Conservation (phyloP, 2,329 filamentous ascomycete genomes). For the Xylariaceae sp. region DNA sequence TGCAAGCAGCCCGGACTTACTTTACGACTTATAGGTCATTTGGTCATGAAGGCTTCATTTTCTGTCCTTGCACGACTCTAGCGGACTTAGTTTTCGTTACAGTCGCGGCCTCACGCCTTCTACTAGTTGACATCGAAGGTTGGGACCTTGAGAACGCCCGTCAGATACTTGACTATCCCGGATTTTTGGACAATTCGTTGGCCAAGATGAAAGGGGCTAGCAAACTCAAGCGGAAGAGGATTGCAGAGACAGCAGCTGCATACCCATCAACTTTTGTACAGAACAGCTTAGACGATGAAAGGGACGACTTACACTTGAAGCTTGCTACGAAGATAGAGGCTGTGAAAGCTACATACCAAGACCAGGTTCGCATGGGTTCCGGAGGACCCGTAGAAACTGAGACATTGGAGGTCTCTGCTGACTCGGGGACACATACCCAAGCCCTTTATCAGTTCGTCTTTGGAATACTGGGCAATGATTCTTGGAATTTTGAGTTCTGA, state of each 20-base stretch:
- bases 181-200: slow-evolving; percentile 16
- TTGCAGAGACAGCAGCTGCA: slow-evolving; percentile 13
- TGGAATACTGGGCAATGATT: slow-evolving; percentile 12
- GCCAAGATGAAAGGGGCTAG: slow-evolving; percentile 5
- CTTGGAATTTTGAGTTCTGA: slow-evolving; percentile 17
- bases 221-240: slow-evolving; percentile 11
- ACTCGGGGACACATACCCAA: slow-evolving; percentile 5
- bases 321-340: slow-evolving; percentile 19
- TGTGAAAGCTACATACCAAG: slow-evolving; percentile 30
- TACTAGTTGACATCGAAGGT: slow-evolving; percentile 22
- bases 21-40: slow-evolving; percentile 19
- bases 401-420: not conserved
- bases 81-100: slow-evolving; percentile 24
- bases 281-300: slow-evolving; percentile 14
- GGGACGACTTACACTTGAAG: slow-evolving; percentile 14
- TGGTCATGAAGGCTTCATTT: slow-evolving; percentile 8
- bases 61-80: slow-evolving; percentile 19
- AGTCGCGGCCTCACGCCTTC: slow-evolving; percentile 24
- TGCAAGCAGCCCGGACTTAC: slow-evolving; percentile 30
- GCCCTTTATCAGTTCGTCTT: slow-evolving; percentile 14
- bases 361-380: slow-evolving; percentile 5
- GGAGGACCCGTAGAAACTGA: no score
- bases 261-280: slow-evolving; percentile 11
- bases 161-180: slow-evolving; percentile 17
- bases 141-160: slow-evolving; percentile 23